These are phyloP conservation scores for Penicillium occitanis DNA, from an alignment of 2,329 filamentous ascomycete species.

Conservation along the genomic window DNA sequence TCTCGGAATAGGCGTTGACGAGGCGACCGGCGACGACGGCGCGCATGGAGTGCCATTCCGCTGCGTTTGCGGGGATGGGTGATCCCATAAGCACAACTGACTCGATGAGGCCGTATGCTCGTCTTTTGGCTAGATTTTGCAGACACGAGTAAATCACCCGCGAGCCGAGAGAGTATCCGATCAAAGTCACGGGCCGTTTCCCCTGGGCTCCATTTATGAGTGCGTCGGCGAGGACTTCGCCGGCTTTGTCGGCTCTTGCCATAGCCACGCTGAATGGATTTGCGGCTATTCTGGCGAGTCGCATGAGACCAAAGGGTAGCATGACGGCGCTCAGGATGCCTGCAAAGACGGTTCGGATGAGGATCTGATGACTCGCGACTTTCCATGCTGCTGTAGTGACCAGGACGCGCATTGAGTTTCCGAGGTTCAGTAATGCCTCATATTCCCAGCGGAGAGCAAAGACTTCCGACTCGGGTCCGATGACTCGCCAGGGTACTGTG, in stretches of 20 bases:
- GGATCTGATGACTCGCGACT: slow-evolving; percentile 69
- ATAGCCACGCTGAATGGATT: slow-evolving; percentile 80
- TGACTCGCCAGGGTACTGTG: slow-evolving; percentile 72
- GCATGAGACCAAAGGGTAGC: slow-evolving; percentile 67
- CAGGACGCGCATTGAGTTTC: slow-evolving; percentile 72
- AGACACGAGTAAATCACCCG: slow-evolving; percentile 81
- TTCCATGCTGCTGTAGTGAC: slow-evolving; percentile 78
- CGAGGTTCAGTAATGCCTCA: slow-evolving; percentile 72
- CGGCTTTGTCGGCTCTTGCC: slow-evolving; percentile 76
- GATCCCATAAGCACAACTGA: slow-evolving; percentile 79
- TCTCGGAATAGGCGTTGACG: slow-evolving; percentile 84
- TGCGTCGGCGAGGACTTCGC: slow-evolving; percentile 75
- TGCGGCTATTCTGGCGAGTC: slow-evolving; percentile 68
- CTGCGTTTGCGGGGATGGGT: slow-evolving; percentile 69
- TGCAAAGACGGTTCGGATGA: slow-evolving; percentile 69
- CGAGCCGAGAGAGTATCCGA: slow-evolving; percentile 80
- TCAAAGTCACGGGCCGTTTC: slow-evolving; percentile 73
- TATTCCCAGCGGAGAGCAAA: slow-evolving; percentile 85
- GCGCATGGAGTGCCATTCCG: slow-evolving; percentile 74
- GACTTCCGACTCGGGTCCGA: slow-evolving; percentile 71
- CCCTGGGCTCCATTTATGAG: slow-evolving; percentile 79
- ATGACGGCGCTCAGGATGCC: slow-evolving; percentile 64
- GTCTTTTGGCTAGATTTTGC: slow-evolving; percentile 70
- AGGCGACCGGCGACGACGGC: slow-evolving; percentile 77
- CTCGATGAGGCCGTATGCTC: slow-evolving; percentile 81